phyloP scores from a whole-genome alignment of 305 asterid species.

The Coffea humblotiana region DNA sequence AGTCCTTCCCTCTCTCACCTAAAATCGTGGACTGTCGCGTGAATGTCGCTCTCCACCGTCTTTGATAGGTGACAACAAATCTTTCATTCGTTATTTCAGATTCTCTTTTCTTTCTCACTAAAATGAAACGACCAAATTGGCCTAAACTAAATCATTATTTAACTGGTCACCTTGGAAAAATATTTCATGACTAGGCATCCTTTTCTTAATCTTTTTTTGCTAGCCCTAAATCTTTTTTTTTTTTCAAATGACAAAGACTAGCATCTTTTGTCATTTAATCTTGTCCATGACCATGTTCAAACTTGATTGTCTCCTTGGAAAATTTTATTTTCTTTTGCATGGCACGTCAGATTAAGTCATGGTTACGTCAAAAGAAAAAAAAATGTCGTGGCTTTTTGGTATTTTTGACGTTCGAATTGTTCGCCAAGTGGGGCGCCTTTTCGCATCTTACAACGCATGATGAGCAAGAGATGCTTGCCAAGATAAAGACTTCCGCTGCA shows the following conservation, averaged over 20 bases:
- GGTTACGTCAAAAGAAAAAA: not conserved
- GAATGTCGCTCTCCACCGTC: too few relatives aligned
- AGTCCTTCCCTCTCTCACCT: too few relatives aligned
- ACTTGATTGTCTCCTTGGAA: not conserved
- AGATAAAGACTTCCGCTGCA: not conserved
- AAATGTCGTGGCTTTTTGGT: not conserved
- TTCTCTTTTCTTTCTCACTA: too few relatives aligned
- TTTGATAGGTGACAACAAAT: too few relatives aligned
- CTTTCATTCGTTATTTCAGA: too few relatives aligned
- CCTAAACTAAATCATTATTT: too few relatives aligned
- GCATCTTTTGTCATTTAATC: too few relatives aligned
- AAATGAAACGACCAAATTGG: too few relatives aligned
- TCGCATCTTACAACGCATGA: not conserved
- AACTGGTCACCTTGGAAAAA: not conserved
- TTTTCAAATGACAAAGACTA: too few relatives aligned
- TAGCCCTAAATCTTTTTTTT: not conserved
- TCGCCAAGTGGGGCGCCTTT: not conserved
- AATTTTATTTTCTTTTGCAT: not conserved
- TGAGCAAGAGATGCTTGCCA: not conserved
- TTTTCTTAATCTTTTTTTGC: not conserved
- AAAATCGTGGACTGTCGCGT: too few relatives aligned
- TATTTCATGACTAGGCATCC: not conserved
- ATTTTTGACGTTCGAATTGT: not conserved
- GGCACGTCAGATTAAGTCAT: conserved; percentile 11
- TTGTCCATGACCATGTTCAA: not conserved